Evolutionary conservation across 371 early-diverging fungal genomes (phyloP).

Genomic region (Dinochytrium kinnereticum): DNA sequence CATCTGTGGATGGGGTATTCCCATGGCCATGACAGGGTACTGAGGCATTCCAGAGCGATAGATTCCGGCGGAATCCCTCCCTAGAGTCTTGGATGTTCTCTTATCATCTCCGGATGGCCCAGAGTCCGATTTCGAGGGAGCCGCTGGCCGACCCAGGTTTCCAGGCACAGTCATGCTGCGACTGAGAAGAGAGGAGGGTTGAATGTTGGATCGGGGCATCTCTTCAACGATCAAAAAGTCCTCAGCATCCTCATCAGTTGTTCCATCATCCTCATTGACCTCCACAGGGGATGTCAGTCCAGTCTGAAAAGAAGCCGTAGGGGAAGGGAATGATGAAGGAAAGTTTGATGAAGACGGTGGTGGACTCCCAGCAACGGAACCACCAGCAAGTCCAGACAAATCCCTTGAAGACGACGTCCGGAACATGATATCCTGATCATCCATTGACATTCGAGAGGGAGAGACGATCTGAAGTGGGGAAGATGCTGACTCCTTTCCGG

Average conservation of each 20-base stretch:
- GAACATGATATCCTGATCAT: neutral
- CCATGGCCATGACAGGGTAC: neutral
- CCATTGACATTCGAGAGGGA: neutral
- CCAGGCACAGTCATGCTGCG: neutral
- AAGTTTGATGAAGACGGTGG: neutral
- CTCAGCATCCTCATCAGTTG: neutral
- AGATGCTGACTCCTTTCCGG: too few relatives aligned
- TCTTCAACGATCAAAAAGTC: neutral
- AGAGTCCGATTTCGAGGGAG: neutral
- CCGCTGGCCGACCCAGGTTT: too few relatives aligned
- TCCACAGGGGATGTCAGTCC: neutral
- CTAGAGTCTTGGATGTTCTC: neutral
- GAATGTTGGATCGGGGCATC: neutral
- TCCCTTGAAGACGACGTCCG: neutral
- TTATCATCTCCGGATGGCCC: neutral
- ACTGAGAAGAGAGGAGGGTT: neutral
- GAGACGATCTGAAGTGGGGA: neutral
- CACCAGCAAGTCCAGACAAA: neutral
- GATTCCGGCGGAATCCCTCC: neutral
- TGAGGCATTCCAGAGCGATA: neutral
- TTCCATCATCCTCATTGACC: neutral
- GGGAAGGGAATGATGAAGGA: neutral
- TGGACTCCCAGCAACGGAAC: neutral
- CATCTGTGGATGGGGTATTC: neutral
- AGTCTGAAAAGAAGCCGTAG: neutral